Evolutionary conservation across 2,329 filamentous ascomycete species (phyloP).

Genomic region (Paecilomyces niveus): DNA sequence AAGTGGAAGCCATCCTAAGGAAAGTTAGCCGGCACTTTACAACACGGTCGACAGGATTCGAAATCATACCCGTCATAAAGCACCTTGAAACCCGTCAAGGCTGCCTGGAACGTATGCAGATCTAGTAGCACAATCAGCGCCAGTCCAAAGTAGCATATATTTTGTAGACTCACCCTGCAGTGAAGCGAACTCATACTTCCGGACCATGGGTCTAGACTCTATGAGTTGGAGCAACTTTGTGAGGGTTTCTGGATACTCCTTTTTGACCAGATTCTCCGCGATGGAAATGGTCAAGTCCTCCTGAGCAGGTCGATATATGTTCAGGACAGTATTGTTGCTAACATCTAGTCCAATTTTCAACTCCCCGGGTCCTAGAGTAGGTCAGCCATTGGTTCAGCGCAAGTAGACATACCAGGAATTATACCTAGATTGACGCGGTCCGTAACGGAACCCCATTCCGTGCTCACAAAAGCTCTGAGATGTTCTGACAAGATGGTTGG

Average conservation of each 20-base stretch:
- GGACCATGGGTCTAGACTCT: constrained; percentile 57
- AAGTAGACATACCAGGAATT: constrained; percentile 3
- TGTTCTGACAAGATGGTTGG: constrained; percentile 69
- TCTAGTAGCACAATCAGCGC: constrained; percentile 35
- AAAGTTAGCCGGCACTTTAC: constrained; percentile 8
- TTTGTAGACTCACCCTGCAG: constrained; percentile 32
- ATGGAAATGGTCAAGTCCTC: constrained; percentile 70
- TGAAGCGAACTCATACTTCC: constrained; percentile 63
- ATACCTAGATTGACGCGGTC: constrained; percentile 72
- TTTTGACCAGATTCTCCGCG: constrained; percentile 57
- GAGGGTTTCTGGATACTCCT: constrained; percentile 58
- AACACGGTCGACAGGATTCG: constrained; percentile 4
- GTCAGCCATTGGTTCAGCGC: constrained; percentile 8
- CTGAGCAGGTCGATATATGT: constrained; percentile 65
- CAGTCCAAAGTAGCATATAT: not conserved
- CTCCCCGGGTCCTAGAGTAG: constrained; percentile 55
- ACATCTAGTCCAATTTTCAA: constrained; percentile 60
- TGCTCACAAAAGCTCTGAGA: constrained; percentile 67
- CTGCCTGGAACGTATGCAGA: constrained; percentile 70
- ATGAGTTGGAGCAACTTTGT: constrained; percentile 53
- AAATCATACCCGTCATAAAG: constrained; percentile 54
- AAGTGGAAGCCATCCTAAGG: constrained; percentile 56
- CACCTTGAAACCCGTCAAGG: constrained; percentile 73
- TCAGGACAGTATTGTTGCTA: constrained; percentile 54
- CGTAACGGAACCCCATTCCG: constrained; percentile 68